Percentiles rank a stretch among this genome's conserved stretches.
These are phyloP conservation scores for Epichloe festucae DNA, from an alignment of 2,329 filamentous ascomycete genomes.

Conservation along the genomic window DNA sequence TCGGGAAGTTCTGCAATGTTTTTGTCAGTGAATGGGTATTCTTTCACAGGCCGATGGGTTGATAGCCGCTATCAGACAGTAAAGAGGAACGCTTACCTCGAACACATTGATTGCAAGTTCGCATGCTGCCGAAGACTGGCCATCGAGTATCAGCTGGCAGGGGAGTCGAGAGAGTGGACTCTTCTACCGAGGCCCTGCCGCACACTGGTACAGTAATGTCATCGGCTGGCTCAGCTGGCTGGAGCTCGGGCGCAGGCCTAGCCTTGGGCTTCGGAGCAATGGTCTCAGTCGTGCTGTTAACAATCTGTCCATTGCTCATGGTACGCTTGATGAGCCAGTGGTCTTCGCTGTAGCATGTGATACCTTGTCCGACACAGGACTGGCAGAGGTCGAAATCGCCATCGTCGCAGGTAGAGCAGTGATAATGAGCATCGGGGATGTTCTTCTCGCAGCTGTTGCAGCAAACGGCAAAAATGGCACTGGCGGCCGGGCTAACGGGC, in stretches of 20 bases:
- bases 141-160: not conserved
- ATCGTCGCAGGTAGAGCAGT: slow-evolving; percentile 85
- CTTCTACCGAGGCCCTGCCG: not conserved
- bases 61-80: not conserved
- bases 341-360: slow-evolving; percentile 61
- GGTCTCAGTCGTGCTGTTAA: slow-evolving; percentile 76
- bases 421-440: slow-evolving; percentile 76
- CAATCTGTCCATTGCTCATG: slow-evolving; percentile 63
- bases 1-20: slow-evolving; percentile 50
- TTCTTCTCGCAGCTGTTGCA: slow-evolving; percentile 80
- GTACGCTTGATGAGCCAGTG: slow-evolving; percentile 95
- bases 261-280: slow-evolving; percentile 50
- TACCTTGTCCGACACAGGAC: slow-evolving; percentile 60
- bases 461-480: slow-evolving; percentile 59
- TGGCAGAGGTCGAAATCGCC: slow-evolving; percentile 92
- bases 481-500: not conserved
- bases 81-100: slow-evolving; percentile 18
- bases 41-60: slow-evolving; percentile 4
- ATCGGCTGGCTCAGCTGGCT: not conserved
- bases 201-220: not conserved
- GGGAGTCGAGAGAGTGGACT: not conserved
- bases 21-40: not conserved
- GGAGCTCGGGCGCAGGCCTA: slow-evolving; percentile 9
- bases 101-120: slow-evolving; percentile 58
- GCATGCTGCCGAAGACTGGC: slow-evolving; percentile 25